These are phyloP conservation scores for Carex kokanica DNA, from an alignment of 176 grass and related monocot genomes.

Conservation along the genomic window DNA sequence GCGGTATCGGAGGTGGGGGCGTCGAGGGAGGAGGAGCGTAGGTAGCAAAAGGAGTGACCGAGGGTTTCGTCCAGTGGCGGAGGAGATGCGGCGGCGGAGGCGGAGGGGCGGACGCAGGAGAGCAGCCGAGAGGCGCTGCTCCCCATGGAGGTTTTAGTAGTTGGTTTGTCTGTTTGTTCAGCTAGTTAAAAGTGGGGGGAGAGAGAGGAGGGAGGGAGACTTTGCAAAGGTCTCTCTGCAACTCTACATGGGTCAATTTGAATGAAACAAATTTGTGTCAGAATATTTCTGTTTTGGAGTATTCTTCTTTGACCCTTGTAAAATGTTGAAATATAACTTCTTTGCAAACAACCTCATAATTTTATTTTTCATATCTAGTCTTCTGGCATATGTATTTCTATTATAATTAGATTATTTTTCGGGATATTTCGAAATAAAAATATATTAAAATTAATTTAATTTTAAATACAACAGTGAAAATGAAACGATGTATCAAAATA, in stretches of 20 bases:
- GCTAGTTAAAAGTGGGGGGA: not conserved
- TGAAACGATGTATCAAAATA: too few species aligned
- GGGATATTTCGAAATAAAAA: too few species aligned
- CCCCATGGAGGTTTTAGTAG: constrained; percentile 65
- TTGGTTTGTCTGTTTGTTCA: not conserved
- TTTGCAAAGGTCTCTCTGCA: not conserved
- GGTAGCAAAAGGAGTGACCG: constrained; percentile 91
- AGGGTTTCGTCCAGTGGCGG: constrained; percentile 70
- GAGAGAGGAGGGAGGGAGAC: not conserved
- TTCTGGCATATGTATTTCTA: not conserved
- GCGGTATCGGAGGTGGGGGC: constrained; percentile 47
- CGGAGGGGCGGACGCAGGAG: constrained; percentile 48
- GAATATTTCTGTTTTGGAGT: not conserved
- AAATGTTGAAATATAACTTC: not conserved
- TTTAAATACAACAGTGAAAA: too few species aligned
- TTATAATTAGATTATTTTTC: not conserved
- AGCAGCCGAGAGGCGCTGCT: constrained; percentile 83
- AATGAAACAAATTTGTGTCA: constrained; percentile 22
- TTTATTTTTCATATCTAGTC: not conserved
- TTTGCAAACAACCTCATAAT: not conserved
- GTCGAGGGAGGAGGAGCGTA: constrained; percentile 50
- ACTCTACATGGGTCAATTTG: constrained; percentile 14
- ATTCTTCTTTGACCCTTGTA: not conserved
- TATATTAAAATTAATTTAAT: too few species aligned
- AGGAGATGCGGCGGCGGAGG: constrained; percentile 15